Evolutionary conservation across 2,329 filamentous ascomycete genomes (phyloP).

Genomic region (Xylaria sp.): DNA sequence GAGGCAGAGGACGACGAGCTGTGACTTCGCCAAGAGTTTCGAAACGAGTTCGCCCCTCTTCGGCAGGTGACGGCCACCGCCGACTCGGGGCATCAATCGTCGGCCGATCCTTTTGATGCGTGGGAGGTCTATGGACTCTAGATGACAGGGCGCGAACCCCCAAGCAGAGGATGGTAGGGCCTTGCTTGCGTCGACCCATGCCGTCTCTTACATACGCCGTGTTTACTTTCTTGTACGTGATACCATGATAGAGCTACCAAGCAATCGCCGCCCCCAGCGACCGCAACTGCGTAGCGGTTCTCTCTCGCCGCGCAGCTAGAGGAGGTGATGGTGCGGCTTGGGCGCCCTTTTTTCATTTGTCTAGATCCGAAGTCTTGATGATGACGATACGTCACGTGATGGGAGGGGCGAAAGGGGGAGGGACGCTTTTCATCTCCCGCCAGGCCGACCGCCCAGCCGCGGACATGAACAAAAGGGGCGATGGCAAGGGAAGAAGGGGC

Average conservation of each 20-base stretch:
- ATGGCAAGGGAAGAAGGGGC: not conserved
- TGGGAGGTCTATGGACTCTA: conserved; percentile 43
- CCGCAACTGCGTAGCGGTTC: conserved; percentile 7
- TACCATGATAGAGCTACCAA: conserved; percentile 25
- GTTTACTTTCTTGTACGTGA: conserved; percentile 25
- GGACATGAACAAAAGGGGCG: conserved; percentile 1
- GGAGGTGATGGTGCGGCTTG: not conserved
- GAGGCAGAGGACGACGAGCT: conserved; percentile 84
- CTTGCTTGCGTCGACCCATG: conserved; percentile 14
- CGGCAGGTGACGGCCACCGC: conserved; percentile 36
- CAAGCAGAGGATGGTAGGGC: conserved; percentile 13
- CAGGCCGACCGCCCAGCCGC: not conserved
- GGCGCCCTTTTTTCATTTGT: not conserved
- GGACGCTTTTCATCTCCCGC: not conserved
- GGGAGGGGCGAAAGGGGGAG: not conserved
- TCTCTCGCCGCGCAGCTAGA: conserved; percentile 1
- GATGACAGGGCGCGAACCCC: conserved; percentile 27
- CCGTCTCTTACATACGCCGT: conserved; percentile 18
- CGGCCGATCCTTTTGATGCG: conserved; percentile 34
- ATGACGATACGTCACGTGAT: not conserved
- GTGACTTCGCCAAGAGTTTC: conserved; percentile 76
- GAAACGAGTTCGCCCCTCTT: conserved; percentile 60
- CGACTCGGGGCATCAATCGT: conserved; percentile 21
- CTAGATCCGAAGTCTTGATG: not conserved
- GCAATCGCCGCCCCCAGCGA: conserved; percentile 1